Percentiles rank a stretch among this genome's conserved stretches.
Conservation (phyloP, 495 filamentous ascomycete species). For the Penicillium psychrofluorescens region DNA sequence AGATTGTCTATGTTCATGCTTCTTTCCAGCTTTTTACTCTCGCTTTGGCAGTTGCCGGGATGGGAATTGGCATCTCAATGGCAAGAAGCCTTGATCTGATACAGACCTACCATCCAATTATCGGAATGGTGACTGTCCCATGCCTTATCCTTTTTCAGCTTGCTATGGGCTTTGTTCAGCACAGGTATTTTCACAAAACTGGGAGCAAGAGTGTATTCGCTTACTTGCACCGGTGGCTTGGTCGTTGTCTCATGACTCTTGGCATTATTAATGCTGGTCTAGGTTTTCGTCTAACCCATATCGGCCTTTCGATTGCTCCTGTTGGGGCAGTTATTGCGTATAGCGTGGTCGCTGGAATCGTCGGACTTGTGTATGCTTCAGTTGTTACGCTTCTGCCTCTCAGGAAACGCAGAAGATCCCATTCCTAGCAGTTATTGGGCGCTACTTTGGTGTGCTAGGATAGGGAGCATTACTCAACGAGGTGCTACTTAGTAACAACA, state of each 20-base stretch:
- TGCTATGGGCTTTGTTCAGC: constrained; percentile 56
- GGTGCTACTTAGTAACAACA: too few species aligned
- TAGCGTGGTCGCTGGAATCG: constrained; percentile 48
- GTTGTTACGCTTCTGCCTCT: neutral
- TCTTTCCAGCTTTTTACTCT: constrained; percentile 51
- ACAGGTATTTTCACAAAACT: constrained; percentile 38
- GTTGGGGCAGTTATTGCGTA: constrained; percentile 48
- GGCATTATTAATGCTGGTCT: constrained; percentile 67
- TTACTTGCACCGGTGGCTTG: constrained; percentile 64
- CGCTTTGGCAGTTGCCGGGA: constrained; percentile 48
- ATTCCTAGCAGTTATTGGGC: too few species aligned
- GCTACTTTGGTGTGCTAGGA: too few species aligned
- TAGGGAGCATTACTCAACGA: too few species aligned
- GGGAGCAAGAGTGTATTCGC: constrained; percentile 45
- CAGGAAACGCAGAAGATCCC: too few species aligned
- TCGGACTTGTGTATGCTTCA: constrained; percentile 40
- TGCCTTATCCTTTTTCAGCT: constrained; percentile 57
- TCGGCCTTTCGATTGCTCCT: constrained; percentile 9
- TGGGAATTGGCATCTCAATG: constrained; percentile 54
- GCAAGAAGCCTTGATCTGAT: constrained; percentile 15
- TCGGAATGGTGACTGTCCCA: constrained; percentile 54
- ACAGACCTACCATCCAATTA: constrained; percentile 30
- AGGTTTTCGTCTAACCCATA: constrained; percentile 46
- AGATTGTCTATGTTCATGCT: constrained; percentile 41
- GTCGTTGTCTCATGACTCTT: constrained; percentile 52